Percentiles rank a stretch among this genome's conserved stretches.
Conservation (phyloP, 2,329 filamentous ascomycete genomes). For the Aureobasidium mangrovei region DNA sequence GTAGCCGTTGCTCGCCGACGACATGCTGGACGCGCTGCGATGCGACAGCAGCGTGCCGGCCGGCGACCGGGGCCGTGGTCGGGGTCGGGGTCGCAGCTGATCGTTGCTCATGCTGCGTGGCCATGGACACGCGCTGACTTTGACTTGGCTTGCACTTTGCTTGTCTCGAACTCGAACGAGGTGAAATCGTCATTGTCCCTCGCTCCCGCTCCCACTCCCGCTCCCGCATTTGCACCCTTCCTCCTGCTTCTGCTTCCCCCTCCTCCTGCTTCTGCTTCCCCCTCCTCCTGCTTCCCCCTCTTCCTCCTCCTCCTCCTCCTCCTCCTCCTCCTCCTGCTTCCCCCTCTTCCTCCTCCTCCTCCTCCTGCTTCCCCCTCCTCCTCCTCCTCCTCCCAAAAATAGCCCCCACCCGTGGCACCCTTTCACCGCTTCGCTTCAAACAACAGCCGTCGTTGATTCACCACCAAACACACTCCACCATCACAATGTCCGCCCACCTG, state of each 20-base stretch:
- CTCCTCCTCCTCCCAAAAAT: background rate
- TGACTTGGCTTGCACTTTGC: background rate
- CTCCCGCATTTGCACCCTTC: too few species aligned
- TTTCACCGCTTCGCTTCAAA: background rate
- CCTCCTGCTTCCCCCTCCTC: background rate
- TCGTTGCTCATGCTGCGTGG: background rate
- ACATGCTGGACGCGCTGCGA: constrained; percentile 11
- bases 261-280: too few species aligned
- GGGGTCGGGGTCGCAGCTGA: background rate
- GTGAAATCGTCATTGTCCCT: too few species aligned
- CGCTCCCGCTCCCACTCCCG: too few species aligned
- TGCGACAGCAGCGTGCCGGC: background rate
- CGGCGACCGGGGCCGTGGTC: background rate
- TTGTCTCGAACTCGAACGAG: background rate
- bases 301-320: background rate
- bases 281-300: too few species aligned
- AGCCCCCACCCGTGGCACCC: background rate
- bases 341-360: background rate
- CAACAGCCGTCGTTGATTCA: background rate
- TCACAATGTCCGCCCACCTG: constrained; percentile 14
- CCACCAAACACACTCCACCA: background rate
- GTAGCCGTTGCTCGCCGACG: background rate
- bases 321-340: too few species aligned
- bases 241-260: too few species aligned
- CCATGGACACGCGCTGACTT: background rate